Percentiles rank a stretch among this genome's conserved stretches.
phyloP scores from a whole-genome alignment of 2,329 filamentous ascomycete genomes.

The Dendrostoma leiphaemia region DNA sequence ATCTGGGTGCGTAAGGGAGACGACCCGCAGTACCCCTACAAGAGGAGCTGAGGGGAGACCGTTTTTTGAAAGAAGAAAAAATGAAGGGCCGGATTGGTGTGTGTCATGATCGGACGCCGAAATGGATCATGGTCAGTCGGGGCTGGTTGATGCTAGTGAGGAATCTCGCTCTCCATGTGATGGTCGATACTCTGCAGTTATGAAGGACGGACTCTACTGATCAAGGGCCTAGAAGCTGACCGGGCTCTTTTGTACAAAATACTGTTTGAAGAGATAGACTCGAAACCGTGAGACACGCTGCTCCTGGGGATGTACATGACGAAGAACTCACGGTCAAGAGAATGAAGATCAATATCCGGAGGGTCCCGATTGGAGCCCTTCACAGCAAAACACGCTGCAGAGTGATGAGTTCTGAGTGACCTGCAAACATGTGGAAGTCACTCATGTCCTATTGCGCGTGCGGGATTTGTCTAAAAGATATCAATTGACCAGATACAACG shows the following conservation, averaged over 20 bases:
- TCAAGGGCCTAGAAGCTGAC: neutral
- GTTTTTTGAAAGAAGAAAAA: neutral
- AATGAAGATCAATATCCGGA: neutral
- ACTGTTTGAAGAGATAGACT: neutral
- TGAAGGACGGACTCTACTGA: neutral
- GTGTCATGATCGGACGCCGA: neutral
- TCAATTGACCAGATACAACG: neutral
- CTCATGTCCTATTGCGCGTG: neutral
- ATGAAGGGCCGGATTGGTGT: neutral
- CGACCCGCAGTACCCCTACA: slow-evolving; percentile 62
- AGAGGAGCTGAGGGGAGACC: slow-evolving; percentile 27
- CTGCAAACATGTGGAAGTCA: no score
- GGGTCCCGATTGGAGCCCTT: neutral
- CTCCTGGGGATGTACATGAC: neutral
- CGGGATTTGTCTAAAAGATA: neutral
- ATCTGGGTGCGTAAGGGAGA: slow-evolving; percentile 86
- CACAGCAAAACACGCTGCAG: neutral
- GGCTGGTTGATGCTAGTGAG: neutral
- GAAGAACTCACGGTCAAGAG: neutral
- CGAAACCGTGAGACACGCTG: neutral
- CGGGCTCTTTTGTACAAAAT: neutral
- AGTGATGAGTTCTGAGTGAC: neutral
- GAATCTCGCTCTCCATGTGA: neutral
- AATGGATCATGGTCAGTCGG: neutral
- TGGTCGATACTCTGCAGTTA: neutral